Percentiles rank a stretch among this genome's conserved stretches.
Conservation (phyloP, 805 yeast species). For the Lipomyces mesembrius region DNA sequence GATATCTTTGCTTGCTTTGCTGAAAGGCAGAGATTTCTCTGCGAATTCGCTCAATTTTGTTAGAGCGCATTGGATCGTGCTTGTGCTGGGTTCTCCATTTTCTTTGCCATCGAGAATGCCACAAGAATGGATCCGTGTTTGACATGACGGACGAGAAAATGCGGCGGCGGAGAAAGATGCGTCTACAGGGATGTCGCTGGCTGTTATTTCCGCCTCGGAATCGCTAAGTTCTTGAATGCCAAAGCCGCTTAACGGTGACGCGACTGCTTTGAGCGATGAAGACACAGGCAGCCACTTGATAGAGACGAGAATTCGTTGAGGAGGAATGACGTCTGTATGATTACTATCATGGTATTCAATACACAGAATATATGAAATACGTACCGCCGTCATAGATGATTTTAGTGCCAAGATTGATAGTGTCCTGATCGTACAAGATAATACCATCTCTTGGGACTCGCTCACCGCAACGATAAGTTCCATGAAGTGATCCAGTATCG, state of each 20-base stretch:
- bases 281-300: slow-evolving; percentile 1
- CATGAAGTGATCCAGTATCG: slow-evolving; percentile 15
- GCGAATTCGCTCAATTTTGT: background rate
- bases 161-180: background rate
- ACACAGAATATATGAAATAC: background rate
- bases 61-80: background rate
- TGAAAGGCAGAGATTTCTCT: background rate
- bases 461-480: slow-evolving; percentile 16
- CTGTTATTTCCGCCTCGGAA: slow-evolving; percentile 4
- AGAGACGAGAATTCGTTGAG: slow-evolving; percentile 3
- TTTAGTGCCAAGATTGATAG: slow-evolving; percentile 9
- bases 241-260: background rate
- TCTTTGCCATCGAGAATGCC: background rate
- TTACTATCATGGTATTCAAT: background rate
- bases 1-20: background rate
- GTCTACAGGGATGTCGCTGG: background rate
- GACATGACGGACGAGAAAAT: background rate
- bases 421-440: slow-evolving; percentile 5
- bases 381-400: slow-evolving; percentile 8
- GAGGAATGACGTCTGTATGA: background rate
- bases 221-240: slow-evolving; percentile 1
- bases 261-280: background rate
- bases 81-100: background rate
- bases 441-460: background rate
- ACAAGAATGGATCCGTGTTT: background rate